Evolutionary conservation across 768 basidiomycete species (phyloP).

Genomic region (Pisolithus sp.): DNA sequence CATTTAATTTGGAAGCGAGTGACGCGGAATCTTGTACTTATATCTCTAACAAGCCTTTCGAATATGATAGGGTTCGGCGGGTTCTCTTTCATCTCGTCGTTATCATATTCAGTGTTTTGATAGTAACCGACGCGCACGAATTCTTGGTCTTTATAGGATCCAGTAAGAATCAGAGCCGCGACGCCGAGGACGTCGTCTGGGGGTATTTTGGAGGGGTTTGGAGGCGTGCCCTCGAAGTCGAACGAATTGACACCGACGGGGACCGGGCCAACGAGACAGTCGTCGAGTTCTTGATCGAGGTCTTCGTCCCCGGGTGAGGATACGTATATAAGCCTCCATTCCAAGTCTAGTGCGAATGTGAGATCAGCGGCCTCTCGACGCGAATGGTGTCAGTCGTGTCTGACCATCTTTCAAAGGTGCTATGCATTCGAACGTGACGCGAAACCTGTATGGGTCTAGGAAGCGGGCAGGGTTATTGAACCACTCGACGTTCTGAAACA

Average conservation of each 20-base stretch:
- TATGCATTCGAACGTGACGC: constrained; percentile 96
- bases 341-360: constrained; percentile 59
- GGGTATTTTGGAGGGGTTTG: constrained; percentile 80
- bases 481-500: constrained; percentile 73
- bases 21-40: constrained; percentile 88
- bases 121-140: constrained; percentile 99
- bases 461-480: constrained; percentile 92
- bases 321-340: constrained; percentile 97
- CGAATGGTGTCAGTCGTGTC: constrained; percentile 7
- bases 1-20: constrained; percentile 90
- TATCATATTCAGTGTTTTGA: constrained; percentile 98
- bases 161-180: constrained; percentile 94
- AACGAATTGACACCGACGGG: constrained; percentile 97
- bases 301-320: constrained; percentile 88
- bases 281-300: constrained; percentile 95
- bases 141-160: constrained; percentile 93
- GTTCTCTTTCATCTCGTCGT: constrained; percentile 79
- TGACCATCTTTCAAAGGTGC: constrained; percentile 83
- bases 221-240: constrained; percentile 87
- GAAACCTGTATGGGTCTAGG: constrained; percentile 84
- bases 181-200: constrained; percentile 90
- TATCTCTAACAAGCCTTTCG: constrained; percentile 77
- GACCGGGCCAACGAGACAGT: constrained; percentile 95
- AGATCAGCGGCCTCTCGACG: neutral
- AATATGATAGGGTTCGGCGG: constrained; percentile 67